Evolutionary conservation across 345 rosid species (phyloP), one percentile per base, ranked within the genome.

Genomic region (Psidium guajava): DNA sequence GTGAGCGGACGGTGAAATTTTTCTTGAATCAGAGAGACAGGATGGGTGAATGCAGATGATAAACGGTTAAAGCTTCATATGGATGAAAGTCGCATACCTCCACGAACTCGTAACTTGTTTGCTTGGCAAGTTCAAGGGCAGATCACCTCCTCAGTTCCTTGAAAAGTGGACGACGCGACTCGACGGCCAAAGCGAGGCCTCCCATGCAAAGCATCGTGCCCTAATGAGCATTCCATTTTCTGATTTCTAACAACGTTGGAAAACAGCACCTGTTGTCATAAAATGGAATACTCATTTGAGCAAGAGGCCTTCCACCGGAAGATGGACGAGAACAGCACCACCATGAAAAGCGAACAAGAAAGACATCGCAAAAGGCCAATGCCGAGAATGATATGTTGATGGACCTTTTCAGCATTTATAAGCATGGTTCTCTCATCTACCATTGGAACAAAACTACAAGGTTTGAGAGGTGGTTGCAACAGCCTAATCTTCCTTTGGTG

Each of bases 241-340:
- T 24, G 81, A 15, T 61, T 6, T 55, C 61, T 77, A 52, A 49
- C 80, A 55, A 85, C 40, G 83, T 32, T 32, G 81, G 69, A 13
- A 49, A 32, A 11, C 87, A 47, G 81, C 61, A 32, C 16, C 16
- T 44, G 84, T 82, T 80, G 58, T 40, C 83, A 58, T 85, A 50
- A 50, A 18, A 61, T 90, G 93, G 91, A 91, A 90, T 88, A 86
- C 92, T 89, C 92, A 91, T 91, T 91, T 91, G 91, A 90, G 93
- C 90, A 89, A 89, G 92, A 91, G 82, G 93, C 91, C 49, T 82
- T 32, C 40, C 44, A 9, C 59, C 59, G 44, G 83, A 49, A 52
- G 56, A 64, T 32, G 77, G 58, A n/a, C 11, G 24, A 49, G 42
- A 12, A 32, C 75, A 28, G 83, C 36, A 82, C 10, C 12, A 9